phyloP scores from a whole-genome alignment of 2,329 filamentous ascomycete genomes.

The Ophiosphaerella herpotricha region DNA sequence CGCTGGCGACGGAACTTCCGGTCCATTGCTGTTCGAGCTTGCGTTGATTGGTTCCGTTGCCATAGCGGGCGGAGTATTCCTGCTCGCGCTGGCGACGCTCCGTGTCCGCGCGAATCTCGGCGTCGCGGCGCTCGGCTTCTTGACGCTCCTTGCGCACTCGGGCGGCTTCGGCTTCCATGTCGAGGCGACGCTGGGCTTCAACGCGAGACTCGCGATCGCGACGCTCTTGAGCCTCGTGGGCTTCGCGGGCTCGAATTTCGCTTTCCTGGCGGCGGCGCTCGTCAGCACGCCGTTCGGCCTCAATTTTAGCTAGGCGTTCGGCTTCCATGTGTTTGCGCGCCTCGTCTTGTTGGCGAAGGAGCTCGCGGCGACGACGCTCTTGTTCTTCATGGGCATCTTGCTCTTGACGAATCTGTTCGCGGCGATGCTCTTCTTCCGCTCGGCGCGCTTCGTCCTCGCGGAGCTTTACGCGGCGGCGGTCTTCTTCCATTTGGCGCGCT shows the following conservation, averaged over 20 bases:
- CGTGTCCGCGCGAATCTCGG: slow-evolving; percentile 31
- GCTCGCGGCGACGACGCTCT: slow-evolving; percentile 24
- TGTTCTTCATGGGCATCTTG: slow-evolving; percentile 24
- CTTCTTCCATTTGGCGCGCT: slow-evolving; percentile 21
- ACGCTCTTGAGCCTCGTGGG: slow-evolving; percentile 32
- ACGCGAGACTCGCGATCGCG: slow-evolving; percentile 29
- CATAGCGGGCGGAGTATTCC: slow-evolving; percentile 27
- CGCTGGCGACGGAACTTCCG: slow-evolving; percentile 36
- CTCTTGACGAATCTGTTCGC: slow-evolving; percentile 26
- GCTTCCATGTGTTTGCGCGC: slow-evolving; percentile 32
- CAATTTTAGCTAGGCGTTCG: slow-evolving; percentile 33
- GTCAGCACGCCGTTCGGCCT: slow-evolving; percentile 30
- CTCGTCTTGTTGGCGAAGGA: slow-evolving; percentile 37
- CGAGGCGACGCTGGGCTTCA: slow-evolving; percentile 35
- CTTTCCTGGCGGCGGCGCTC: slow-evolving; percentile 32
- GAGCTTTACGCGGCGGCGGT: slow-evolving; percentile 27
- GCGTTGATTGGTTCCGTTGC: slow-evolving; percentile 27
- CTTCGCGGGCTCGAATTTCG: slow-evolving; percentile 33
- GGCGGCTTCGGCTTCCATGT: slow-evolving; percentile 27
- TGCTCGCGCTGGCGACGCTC: slow-evolving; percentile 33
- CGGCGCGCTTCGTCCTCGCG: slow-evolving; percentile 17
- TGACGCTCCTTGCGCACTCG: slow-evolving; percentile 27
- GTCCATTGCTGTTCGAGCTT: slow-evolving; percentile 35
- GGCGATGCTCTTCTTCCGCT: slow-evolving; percentile 24
- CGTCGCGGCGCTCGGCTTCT: slow-evolving; percentile 39